These are phyloP conservation scores for Fragaria nilgerrensis DNA, from an alignment of 306 rosid species.

Conservation along the genomic window DNA sequence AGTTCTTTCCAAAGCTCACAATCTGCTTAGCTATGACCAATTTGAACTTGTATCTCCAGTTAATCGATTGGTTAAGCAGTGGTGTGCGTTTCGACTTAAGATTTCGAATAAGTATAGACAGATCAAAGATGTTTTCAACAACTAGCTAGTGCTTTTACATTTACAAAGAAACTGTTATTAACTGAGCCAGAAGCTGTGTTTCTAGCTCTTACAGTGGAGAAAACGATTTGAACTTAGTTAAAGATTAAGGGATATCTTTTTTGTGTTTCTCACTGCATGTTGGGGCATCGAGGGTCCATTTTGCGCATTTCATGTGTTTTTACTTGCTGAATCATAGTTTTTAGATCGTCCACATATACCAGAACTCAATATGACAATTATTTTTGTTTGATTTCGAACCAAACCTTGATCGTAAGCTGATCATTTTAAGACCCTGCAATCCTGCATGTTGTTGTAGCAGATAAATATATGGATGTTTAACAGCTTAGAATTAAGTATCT, in stretches of 20 bases:
- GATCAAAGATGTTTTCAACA: no score
- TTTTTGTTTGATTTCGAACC: no score
- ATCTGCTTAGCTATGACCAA: conserved; percentile 14
- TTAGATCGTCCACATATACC: background rate
- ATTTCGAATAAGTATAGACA: no score
- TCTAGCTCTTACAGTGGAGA: background rate
- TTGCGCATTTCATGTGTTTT: background rate
- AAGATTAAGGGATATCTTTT: background rate
- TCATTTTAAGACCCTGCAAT: background rate
- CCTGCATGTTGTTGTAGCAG: background rate
- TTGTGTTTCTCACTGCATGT: background rate
- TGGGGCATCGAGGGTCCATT: background rate
- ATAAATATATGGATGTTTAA: background rate
- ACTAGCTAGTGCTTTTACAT: background rate
- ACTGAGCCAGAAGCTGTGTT: no score
- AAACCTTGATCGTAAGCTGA: background rate
- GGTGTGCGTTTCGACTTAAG: no score
- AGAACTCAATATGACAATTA: no score
- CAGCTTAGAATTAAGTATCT: background rate
- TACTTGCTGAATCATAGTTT: background rate
- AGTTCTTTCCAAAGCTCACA: background rate
- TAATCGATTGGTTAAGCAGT: background rate
- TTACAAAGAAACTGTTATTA: no score
- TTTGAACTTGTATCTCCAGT: background rate
- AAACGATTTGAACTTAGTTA: background rate